Evolutionary conservation across 2,329 filamentous ascomycete species (phyloP), one percentile per base, ranked within the genome.

Genomic region (Cryphonectria japonica): DNA sequence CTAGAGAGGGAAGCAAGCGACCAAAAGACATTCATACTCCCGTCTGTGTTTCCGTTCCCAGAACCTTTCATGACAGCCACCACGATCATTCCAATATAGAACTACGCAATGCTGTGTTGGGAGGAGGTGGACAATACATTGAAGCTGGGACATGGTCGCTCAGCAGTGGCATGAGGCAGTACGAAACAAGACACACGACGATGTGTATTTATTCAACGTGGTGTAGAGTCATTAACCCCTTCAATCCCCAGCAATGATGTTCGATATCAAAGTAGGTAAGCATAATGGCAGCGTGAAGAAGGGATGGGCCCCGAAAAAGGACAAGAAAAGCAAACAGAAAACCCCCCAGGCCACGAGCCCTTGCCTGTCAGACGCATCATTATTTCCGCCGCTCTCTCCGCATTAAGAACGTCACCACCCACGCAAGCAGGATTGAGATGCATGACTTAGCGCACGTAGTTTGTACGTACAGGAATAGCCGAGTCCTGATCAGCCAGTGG

Each of bases 81-180:
- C 22, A n/a, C 8, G 46, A 50, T 7, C 22, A n/a, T 11, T 13
- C 37, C 8, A 6, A n/a, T 22, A 50, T n/a, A 7, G 1, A 50
- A 19, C n/a, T 9, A 50, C 19, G 46, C 6, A n/a, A 50, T 7
- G 19, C 19, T 8, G 19, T 50, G 46, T n/a, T 19, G 19, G 6
- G 19, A 19, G 43, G 19, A 7, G 14, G 5, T 0, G 19, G 7
- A 2, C 1, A 2, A 2, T n/a, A n/a, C 22, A 50, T n/a, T 1
- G 22, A 19, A 19, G 9, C 19, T 8, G 2, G 19, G 43, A 46
- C 2, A 6, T 1, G 16, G 41, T 43, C 16, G 19, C 16, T 22
- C 7, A 46, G 43, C 34, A 34, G 34, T 34, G 34, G 34, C 34
- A 34, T 3, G 34, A 34, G 34, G 11, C 7, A 8, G 37, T 11